A percentile compares a stretch with the other conserved stretches of the same genome.
Conservation (phyloP, 2,329 filamentous ascomycete species). For the Neopestalotiopsis rosae region DNA sequence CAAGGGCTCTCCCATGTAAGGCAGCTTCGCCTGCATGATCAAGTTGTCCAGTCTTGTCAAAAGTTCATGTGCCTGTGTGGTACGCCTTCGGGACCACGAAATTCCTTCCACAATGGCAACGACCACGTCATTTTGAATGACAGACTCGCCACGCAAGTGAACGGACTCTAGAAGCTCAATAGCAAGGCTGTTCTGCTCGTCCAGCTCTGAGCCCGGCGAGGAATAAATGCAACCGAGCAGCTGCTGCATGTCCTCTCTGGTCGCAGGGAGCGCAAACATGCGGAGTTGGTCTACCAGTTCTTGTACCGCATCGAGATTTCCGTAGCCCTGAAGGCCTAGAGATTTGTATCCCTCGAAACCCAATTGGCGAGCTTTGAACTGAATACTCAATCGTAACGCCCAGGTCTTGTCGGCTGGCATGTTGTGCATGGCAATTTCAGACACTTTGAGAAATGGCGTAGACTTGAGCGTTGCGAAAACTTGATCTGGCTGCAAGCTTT, state of each 20-base stretch:
- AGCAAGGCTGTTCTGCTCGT: conserved; percentile 42
- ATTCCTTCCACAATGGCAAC: conserved; percentile 50
- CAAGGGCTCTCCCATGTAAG: conserved; percentile 43
- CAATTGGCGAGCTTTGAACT: conserved; percentile 30
- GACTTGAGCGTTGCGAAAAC: background rate
- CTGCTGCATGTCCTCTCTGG: conserved; percentile 39
- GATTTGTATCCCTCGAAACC: conserved; percentile 21
- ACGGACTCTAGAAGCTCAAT: conserved; percentile 51
- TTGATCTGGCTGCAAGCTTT: conserved; percentile 17
- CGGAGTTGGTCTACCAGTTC: conserved; percentile 44
- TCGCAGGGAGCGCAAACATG: conserved; percentile 41
- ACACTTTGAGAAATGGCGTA: conserved; percentile 30
- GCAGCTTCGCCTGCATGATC: conserved; percentile 41
- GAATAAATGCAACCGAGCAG: conserved; percentile 46
- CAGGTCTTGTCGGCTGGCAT: conserved; percentile 39
- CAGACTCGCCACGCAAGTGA: conserved; percentile 48
- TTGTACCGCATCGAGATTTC: conserved; percentile 30
- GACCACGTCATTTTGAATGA: conserved; percentile 54
- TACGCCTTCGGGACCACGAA: conserved; percentile 37
- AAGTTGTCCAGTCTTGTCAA: conserved; percentile 52
- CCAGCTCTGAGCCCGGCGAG: conserved; percentile 22
- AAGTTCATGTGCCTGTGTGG: conserved; percentile 41
- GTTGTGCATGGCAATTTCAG: conserved; percentile 30
- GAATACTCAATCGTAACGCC: conserved; percentile 38
- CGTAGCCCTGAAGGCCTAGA: conserved; percentile 21